A percentile compares a stretch with the other conserved stretches of the same genome.
phyloP scores from a whole-genome alignment of 495 filamentous ascomycete genomes.

The Melanomma pulvis-pyrius region DNA sequence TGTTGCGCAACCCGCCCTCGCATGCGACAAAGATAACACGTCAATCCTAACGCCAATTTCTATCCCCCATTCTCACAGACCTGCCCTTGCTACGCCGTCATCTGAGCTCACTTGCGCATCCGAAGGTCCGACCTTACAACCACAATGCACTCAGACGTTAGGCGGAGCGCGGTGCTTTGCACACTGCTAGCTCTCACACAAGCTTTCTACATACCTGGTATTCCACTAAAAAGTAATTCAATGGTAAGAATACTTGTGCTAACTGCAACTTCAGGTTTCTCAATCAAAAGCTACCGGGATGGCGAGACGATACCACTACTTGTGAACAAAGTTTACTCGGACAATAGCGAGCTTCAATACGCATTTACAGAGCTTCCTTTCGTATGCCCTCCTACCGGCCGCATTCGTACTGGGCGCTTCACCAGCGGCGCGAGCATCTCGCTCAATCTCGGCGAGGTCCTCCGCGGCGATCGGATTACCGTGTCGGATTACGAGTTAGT shows the following conservation, averaged over 20 bases:
- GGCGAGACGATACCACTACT: conserved; percentile 80
- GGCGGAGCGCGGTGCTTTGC: conserved; percentile 22
- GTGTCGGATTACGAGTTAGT: conserved; percentile 83
- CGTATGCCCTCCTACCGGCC: conserved; percentile 79
- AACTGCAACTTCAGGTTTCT: conserved; percentile 48
- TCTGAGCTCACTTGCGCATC: not conserved
- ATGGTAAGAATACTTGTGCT: not conserved
- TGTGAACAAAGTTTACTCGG: conserved; percentile 96
- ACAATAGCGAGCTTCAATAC: conserved; percentile 89
- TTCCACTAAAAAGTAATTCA: not conserved
- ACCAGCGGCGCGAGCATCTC: conserved; percentile 80
- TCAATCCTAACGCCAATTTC: not conserved
- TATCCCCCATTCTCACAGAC: not conserved
- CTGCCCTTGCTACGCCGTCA: not conserved
- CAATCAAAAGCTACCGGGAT: conserved; percentile 77
- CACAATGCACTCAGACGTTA: conserved; percentile 35
- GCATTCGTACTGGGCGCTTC: conserved; percentile 68
- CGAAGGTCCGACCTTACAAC: not conserved
- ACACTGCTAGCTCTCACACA: conserved; percentile 20
- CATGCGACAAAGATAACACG: not conserved
- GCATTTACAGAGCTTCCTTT: conserved; percentile 93
- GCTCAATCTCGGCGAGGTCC: conserved; percentile 89
- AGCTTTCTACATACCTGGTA: conserved; percentile 39
- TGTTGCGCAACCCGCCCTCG: not conserved
- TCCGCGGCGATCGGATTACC: conserved; percentile 88